Conservation (phyloP, 2,329 filamentous ascomycete genomes). For the Chaetothyriales sp. region DNA sequence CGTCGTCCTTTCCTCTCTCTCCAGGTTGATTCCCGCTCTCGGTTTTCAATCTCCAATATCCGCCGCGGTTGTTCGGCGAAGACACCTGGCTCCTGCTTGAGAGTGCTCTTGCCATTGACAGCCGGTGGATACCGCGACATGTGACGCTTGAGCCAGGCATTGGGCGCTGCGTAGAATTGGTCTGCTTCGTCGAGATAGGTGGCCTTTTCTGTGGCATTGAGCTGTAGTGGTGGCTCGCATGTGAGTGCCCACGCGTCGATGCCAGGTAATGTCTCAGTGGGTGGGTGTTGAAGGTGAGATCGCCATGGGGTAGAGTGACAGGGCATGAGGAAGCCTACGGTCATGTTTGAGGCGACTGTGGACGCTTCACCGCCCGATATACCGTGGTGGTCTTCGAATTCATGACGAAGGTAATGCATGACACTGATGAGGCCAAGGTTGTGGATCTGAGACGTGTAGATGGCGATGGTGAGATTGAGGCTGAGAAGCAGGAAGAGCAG, state of each 20-base stretch:
- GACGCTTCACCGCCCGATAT: conserved; percentile 23
- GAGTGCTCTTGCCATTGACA: conserved; percentile 2
- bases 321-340: conserved; percentile 74
- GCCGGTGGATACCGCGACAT: conserved; percentile 28
- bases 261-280: conserved; percentile 17
- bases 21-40: neutral
- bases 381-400: conserved; percentile 51
- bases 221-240: conserved; percentile 74
- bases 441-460: conserved; percentile 64
- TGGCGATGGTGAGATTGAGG: conserved; percentile 56
- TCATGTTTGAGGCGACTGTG: conserved; percentile 24
- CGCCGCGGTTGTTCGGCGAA: conserved; percentile 8
- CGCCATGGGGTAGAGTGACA: conserved; percentile 96
- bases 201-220: conserved; percentile 46
- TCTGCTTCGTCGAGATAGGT: conserved; percentile 80
- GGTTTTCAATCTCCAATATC: neutral
- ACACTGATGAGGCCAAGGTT: conserved; percentile 68
- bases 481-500: conserved; percentile 47
- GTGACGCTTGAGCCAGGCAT: conserved; percentile 42
- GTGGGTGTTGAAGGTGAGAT: conserved; percentile 63
- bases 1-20: conserved; percentile 2
- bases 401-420: conserved; percentile 57
- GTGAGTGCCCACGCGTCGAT: conserved; percentile 72
- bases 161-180: conserved; percentile 62
- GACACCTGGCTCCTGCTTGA: conserved; percentile 16